Evolutionary conservation across 257 asterid genomes (phyloP).

Genomic region (Lantana camara): DNA sequence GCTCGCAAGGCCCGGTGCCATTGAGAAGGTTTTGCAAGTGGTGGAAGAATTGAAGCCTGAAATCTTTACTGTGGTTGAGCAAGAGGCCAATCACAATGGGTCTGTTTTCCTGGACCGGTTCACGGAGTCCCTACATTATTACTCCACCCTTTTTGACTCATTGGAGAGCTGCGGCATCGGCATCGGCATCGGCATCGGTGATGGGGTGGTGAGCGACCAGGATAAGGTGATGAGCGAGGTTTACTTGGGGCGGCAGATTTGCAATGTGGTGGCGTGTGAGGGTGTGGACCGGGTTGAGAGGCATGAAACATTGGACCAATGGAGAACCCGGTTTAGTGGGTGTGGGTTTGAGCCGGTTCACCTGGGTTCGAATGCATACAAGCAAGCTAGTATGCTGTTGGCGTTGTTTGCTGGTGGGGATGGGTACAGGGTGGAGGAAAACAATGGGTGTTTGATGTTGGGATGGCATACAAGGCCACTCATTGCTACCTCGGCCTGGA

Average conservation of each 20-base stretch:
- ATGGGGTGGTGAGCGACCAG: conserved; percentile 41
- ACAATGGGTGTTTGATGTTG: conserved; percentile 67
- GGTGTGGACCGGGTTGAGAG: conserved; percentile 75
- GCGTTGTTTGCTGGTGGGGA: conserved; percentile 71
- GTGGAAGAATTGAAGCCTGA: conserved; percentile 56
- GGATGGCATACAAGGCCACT: conserved; percentile 87
- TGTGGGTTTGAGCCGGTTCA: conserved; percentile 58
- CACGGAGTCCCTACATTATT: conserved; percentile 62
- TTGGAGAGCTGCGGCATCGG: conserved; percentile 52
- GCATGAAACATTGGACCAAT: conserved; percentile 63
- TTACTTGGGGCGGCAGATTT: conserved; percentile 67
- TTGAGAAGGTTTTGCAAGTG: conserved; percentile 49
- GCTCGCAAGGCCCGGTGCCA: conserved; percentile 55
- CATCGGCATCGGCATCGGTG: too few relatives aligned
- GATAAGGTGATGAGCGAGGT: conserved; percentile 79
- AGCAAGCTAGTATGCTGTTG: conserved; percentile 69
- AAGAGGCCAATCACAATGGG: conserved; percentile 73
- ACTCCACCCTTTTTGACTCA: conserved; percentile 73
- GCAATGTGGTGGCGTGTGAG: conserved; percentile 76
- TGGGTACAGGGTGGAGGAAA: conserved; percentile 75
- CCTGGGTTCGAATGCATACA: conserved; percentile 68
- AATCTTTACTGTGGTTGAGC: conserved; percentile 68
- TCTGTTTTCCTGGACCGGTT: conserved; percentile 65
- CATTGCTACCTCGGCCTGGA: conserved; percentile 80
- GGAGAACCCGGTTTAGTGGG: conserved; percentile 49